Conservation (phyloP, 768 basidiomycete genomes). For the Lepiota venenata region DNA sequence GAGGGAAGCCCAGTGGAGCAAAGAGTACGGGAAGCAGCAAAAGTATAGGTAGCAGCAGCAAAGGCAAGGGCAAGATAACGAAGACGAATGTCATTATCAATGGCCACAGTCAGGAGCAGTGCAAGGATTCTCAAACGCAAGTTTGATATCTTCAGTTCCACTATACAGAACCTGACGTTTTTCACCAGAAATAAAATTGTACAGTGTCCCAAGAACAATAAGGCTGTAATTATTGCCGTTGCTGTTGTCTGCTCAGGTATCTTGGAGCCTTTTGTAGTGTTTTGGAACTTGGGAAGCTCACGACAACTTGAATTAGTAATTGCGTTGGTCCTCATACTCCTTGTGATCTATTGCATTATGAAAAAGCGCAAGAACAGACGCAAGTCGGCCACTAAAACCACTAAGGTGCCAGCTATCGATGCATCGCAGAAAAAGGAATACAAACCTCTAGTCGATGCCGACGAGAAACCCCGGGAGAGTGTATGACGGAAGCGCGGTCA, state of each 20-base stretch:
- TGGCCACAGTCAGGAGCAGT: neutral
- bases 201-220: slow-evolving; percentile 1
- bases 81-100: neutral
- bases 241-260: slow-evolving; percentile 9
- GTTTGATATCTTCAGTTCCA: neutral
- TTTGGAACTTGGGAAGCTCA: neutral
- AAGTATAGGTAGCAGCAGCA: neutral
- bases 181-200: slow-evolving; percentile 2
- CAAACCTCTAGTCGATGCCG: neutral
- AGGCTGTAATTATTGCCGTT: slow-evolving; percentile 2
- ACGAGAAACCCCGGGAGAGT: too few relatives aligned
- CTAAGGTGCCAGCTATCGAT: neutral
- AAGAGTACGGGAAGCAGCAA: neutral
- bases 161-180: slow-evolving; percentile 8
- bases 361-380: neutral
- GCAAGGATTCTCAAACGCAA: slow-evolving; percentile 8
- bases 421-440: neutral
- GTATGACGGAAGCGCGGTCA: too few relatives aligned
- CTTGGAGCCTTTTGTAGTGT: neutral
- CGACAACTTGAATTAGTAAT: neutral
- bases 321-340: neutral
- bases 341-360: neutral
- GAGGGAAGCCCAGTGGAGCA: neutral
- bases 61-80: neutral
- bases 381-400: neutral